Percentiles rank a stretch among this genome's conserved stretches.
Evolutionary conservation across 2,329 filamentous ascomycete genomes (phyloP).

Genomic region (Fusarium chlamydosporum): DNA sequence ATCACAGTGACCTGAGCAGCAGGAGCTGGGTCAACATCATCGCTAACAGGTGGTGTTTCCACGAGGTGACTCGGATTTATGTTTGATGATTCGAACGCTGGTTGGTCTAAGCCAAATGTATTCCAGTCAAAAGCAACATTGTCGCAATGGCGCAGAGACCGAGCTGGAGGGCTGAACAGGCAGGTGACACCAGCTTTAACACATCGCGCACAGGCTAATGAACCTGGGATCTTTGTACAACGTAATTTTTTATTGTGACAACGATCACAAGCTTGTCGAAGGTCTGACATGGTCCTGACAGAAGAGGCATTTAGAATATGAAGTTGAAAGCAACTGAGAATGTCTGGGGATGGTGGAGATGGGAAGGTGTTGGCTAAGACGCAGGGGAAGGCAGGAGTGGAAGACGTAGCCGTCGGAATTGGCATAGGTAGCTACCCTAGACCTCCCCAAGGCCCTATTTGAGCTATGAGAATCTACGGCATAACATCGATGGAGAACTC

Average conservation of each 20-base stretch:
- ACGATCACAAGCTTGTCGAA: slow-evolving; percentile 59
- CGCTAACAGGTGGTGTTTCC: slow-evolving; percentile 27
- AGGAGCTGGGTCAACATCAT: slow-evolving; percentile 1
- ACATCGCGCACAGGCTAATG: slow-evolving; percentile 59
- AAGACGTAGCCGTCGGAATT: not conserved
- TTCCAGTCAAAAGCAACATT: slow-evolving; percentile 44
- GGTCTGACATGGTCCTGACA: slow-evolving; percentile 40
- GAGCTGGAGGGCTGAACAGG: slow-evolving; percentile 59
- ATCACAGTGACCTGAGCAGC: slow-evolving; percentile 17
- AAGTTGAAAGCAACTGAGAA: not conserved
- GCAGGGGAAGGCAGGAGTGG: not conserved
- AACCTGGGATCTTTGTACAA: slow-evolving; percentile 59
- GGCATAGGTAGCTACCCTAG: slow-evolving; percentile 27
- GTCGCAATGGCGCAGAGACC: slow-evolving; percentile 39
- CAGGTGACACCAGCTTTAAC: slow-evolving; percentile 58
- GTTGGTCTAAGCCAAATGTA: slow-evolving; percentile 31
- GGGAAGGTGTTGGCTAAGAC: not conserved
- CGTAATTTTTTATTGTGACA: slow-evolving; percentile 64
- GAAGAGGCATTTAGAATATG: not conserved
- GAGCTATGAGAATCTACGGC: too few species aligned
- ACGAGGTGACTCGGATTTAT: slow-evolving; percentile 1
- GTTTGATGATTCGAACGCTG: not conserved
- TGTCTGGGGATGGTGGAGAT: not conserved
- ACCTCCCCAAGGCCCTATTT: not conserved
- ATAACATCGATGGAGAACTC: too few species aligned